Evolutionary conservation across 768 basidiomycete species (phyloP).

Genomic region (Calvatia gigantea): DNA sequence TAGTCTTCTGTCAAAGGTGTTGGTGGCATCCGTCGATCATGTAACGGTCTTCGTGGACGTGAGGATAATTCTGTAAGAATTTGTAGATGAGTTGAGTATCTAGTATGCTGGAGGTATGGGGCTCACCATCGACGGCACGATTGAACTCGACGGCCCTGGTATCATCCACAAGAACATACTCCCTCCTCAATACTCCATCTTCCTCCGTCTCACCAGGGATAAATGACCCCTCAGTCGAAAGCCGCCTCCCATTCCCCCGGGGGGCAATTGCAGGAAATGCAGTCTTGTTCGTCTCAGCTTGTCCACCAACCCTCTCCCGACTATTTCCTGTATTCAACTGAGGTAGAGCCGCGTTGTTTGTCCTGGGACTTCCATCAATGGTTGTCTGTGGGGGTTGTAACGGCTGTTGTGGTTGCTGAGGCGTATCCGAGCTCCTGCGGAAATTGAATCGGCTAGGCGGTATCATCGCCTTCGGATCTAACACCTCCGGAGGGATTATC

Average conservation of each 20-base stretch:
- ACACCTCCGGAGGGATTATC: constrained; percentile 73
- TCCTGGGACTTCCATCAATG: constrained; percentile 20
- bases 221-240: constrained; percentile 57
- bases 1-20: constrained; percentile 48
- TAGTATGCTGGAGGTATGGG: neutral
- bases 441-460: constrained; percentile 82
- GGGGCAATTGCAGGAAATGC: constrained; percentile 15
- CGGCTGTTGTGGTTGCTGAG: neutral
- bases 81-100: constrained; percentile 5
- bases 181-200: constrained; percentile 72
- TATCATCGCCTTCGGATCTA: constrained; percentile 78
- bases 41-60: constrained; percentile 54
- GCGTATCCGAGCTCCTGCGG: constrained; percentile 31
- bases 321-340: constrained; percentile 6
- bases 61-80: constrained; percentile 56
- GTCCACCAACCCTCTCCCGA: neutral
- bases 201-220: constrained; percentile 86
- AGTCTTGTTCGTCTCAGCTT: neutral
- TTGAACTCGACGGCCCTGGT: constrained; percentile 89
- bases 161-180: constrained; percentile 95
- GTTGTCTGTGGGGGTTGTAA: constrained; percentile 8
- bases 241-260: constrained; percentile 25
- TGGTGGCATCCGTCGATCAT: constrained; percentile 50
- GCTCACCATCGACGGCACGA: constrained; percentile 82
- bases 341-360: constrained; percentile 18